Evolutionary conservation across 148 eudicot species (phyloP), one percentile per base, ranked within the genome.

Genomic region (Amaranthus hypochondriacus): DNA sequence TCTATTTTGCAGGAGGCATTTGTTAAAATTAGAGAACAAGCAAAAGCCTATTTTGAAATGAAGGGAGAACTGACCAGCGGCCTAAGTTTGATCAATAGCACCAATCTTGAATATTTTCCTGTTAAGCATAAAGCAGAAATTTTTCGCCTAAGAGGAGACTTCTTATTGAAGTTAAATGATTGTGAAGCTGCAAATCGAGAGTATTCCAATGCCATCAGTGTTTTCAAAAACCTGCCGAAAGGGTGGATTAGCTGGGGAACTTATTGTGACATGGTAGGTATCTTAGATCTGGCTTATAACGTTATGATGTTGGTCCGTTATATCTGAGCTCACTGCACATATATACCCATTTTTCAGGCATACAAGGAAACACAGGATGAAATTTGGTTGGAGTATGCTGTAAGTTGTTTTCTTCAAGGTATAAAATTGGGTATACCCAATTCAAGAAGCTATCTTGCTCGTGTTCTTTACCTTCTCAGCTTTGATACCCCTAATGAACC

Each of bases 241-340:
- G 99, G 99, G 56, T 95, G 99, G 99, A 89, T 92, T 79, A 95
- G 99, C 78, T 95, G 99, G 99, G 99, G 99, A 78, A 89, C 74
- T 73, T 95, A 95, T 85, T 95, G 99, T 85, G 99, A 95, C 78
- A 83, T 87, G 96, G 98, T 95, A 87, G 46, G 72, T 21, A 48
- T 65, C 54, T 46, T 53, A 47, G 52, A 6, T 53, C 56, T 62
- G 39, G 58, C 46, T 52, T 56, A 0, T 64, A 11, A 54, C 18
- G 43, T 53, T 74, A 51, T 73, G 39, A 28, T 28, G 39, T 28
- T 28, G 39, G 39, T 28, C 39, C 53, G 54, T 14, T 18, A 6
- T 14, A 0, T 6, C 42, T 15, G 9, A 68, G 50, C 15, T 48
- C 70, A 49, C 56, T 66, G 56, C 63, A 47, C 50, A 42, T 55